Evolutionary conservation across 805 yeast species (phyloP).

Genomic region (Cyberlindnera japonica): DNA sequence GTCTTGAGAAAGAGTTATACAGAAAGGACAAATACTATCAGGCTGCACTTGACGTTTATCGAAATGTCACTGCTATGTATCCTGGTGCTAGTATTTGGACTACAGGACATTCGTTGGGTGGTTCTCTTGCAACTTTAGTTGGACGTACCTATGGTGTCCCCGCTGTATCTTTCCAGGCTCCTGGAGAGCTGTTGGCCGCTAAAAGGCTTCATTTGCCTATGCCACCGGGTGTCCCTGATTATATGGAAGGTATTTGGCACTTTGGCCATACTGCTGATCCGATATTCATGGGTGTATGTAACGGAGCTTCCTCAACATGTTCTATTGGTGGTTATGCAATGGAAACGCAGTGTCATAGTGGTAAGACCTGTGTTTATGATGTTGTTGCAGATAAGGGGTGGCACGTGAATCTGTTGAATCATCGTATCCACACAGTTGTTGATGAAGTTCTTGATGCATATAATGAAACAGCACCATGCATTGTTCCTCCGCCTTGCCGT

Average conservation of each 20-base stretch:
- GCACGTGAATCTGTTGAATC: conserved; percentile 84
- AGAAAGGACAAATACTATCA: conserved; percentile 78
- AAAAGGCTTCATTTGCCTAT: conserved; percentile 82
- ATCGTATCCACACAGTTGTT: conserved; percentile 85
- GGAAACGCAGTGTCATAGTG: conserved; percentile 95
- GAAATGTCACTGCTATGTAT: conserved; percentile 62
- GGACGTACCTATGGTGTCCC: conserved; percentile 92
- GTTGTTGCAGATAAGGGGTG: conserved; percentile 87
- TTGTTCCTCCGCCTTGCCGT: conserved; percentile 73
- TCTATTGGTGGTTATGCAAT: conserved; percentile 93
- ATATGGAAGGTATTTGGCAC: conserved; percentile 87
- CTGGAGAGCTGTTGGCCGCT: conserved; percentile 85
- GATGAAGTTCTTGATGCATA: conserved; percentile 71
- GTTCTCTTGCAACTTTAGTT: conserved; percentile 72
- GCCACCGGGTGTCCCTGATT: conserved; percentile 84
- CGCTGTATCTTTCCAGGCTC: conserved; percentile 86
- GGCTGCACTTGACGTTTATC: conserved; percentile 72
- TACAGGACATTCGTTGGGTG: conserved; percentile 95
- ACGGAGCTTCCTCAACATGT: conserved; percentile 87
- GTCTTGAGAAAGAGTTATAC: conserved; percentile 73
- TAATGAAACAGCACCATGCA: conserved; percentile 74
- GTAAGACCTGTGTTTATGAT: conserved; percentile 82
- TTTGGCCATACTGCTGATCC: conserved; percentile 98
- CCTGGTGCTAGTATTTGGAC: conserved; percentile 80
- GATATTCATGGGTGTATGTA: conserved; percentile 92